Percentiles rank a stretch among this genome's conserved stretches.
phyloP scores from a whole-genome alignment of 2,329 filamentous ascomycete genomes.

The Diaporthe sp. region DNA sequence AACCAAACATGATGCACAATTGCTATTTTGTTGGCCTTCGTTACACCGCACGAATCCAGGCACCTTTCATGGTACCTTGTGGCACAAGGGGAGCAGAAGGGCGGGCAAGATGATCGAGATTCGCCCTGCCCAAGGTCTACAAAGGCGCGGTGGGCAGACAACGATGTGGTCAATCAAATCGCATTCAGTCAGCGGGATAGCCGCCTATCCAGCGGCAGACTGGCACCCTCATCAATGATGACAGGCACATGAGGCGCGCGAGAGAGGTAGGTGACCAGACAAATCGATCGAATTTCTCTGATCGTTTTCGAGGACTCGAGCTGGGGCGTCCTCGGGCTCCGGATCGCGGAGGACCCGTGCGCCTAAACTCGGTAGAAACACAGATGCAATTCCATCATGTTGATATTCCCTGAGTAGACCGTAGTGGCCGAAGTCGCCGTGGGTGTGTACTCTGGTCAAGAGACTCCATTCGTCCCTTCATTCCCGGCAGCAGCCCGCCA shows the following conservation, averaged over 20 bases:
- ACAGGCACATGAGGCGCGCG: background rate
- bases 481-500: constrained; percentile 29
- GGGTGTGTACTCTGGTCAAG: constrained; percentile 17
- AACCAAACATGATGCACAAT: background rate
- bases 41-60: background rate
- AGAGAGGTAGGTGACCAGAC: constrained; percentile 29
- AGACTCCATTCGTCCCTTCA: constrained; percentile 35
- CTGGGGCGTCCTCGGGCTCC: constrained; percentile 38
- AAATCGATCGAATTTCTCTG: constrained; percentile 40
- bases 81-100: background rate
- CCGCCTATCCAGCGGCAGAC: too few relatives aligned
- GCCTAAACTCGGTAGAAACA: constrained; percentile 38
- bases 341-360: constrained; percentile 34
- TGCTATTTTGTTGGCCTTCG: background rate
- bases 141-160: too few relatives aligned
- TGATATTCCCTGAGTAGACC: constrained; percentile 26
- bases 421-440: constrained; percentile 34
- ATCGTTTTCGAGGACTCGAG: constrained; percentile 38
- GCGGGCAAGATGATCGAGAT: background rate
- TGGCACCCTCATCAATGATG: background rate
- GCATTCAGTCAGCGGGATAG: background rate
- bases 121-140: background rate
- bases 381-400: constrained; percentile 38
- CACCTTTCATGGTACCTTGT: too few relatives aligned
- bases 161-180: background rate